Base-by-base conservation (phyloP, 2,329 filamentous ascomycete species). In the Cyphellophora europaea region DNA sequence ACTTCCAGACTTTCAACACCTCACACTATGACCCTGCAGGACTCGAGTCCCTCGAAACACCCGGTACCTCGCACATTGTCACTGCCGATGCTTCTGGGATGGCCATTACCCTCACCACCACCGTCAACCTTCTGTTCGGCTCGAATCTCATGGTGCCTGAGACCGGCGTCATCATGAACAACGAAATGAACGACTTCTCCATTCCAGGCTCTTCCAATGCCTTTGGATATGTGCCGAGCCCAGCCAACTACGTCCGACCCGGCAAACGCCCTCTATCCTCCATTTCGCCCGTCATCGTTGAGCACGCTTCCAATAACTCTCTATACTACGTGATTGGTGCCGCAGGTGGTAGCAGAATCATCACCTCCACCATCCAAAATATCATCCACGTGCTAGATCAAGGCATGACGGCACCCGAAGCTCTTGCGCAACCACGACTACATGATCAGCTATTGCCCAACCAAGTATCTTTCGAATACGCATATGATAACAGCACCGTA, bases 121-220 rank as follows among this genome's bases (percentile, higher is more conserved):
- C 89, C 0, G 67, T 95, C 37, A 95, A 95, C 57, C 67, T 91
- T 4, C 68, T 91, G 3, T 96, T 93, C 49, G 89, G 89, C 30
- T 80, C 78, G 17, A 69, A 77, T 13, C 57, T 93, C 44, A 76
- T 93, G 59, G 81, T 89, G 1, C 84, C 86, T 0, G 72, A 80
- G 48, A 88, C 86, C 0, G 88, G 88, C 12, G 71, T 94, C 38
- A 84, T 93, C 36, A 74, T 93, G 65, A 74, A 74, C 46, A 66
- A 72, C 43, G 66, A 73, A 45, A 74, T 74, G 70, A 66, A 74
- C 58, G 86, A 93, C 62, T 95, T 95, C 64, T 85, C 79, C 32
- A 87, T 93, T 49, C 88, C 89, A 0, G 75, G 75, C 35, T 63
- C 71, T 2, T 70, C 68, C 38, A 94, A 94, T 55, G 76, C 79